Percentiles rank a stretch among this genome's conserved stretches.
Evolutionary conservation across 352 stramenopile genomes (phyloP).

Genomic region (Phytophthora idaei): DNA sequence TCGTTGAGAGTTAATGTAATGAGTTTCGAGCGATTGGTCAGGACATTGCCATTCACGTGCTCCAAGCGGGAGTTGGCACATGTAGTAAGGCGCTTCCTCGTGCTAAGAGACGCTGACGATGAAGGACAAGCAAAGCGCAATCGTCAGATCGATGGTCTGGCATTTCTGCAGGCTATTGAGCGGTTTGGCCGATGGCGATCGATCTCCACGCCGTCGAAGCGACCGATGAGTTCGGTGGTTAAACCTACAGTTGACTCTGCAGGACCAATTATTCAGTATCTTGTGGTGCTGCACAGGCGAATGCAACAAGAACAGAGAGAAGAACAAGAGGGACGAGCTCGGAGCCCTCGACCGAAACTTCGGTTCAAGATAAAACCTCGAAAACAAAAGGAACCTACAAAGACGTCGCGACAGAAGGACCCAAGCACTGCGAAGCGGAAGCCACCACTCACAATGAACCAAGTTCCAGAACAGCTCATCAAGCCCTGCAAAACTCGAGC

Average conservation of each 20-base stretch:
- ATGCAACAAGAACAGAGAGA: conserved; percentile 18
- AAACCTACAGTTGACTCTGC: conserved; percentile 40
- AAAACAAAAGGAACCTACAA: conserved; percentile 10
- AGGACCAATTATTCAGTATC: conserved; percentile 56
- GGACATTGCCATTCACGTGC: conserved; percentile 43
- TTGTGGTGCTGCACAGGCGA: conserved; percentile 40
- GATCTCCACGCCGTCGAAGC: conserved; percentile 27
- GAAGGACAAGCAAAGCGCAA: conserved; percentile 1
- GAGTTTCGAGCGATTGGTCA: conserved; percentile 48
- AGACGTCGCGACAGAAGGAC: conserved; percentile 11
- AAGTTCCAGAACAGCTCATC: background rate
- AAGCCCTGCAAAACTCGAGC: conserved; percentile 18
- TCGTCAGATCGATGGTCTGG: conserved; percentile 32
- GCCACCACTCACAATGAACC: background rate
- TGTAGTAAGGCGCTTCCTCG: conserved; percentile 34
- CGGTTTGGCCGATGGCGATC: conserved; percentile 40
- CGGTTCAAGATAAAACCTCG: conserved; percentile 13
- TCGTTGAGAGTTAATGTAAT: conserved; percentile 36
- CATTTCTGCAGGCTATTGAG: conserved; percentile 46
- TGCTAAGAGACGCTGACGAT: background rate
- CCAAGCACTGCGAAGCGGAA: conserved; percentile 7
- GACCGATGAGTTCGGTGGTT: conserved; percentile 13
- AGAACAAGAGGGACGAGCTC: conserved; percentile 13
- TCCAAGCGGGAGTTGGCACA: conserved; percentile 41
- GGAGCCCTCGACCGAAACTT: conserved; percentile 3